Evolutionary conservation across 768 basidiomycete genomes (phyloP).

Genomic region (Leccinum olivaceopallidum): DNA sequence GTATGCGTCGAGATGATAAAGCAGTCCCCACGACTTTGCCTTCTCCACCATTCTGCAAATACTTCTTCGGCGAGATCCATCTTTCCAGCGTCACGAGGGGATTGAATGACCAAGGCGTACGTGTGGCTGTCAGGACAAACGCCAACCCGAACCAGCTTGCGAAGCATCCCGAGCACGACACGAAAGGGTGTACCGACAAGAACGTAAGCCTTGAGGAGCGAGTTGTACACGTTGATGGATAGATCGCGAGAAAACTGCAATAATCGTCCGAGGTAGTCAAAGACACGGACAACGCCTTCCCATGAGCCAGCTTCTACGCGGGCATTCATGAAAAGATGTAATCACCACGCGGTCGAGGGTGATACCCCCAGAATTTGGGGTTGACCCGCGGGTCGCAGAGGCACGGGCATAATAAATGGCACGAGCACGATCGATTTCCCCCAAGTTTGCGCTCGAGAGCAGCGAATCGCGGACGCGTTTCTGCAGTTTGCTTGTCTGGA

Average conservation of each 20-base stretch:
- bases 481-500: too few species aligned
- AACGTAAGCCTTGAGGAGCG: constrained; percentile 82
- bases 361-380: constrained; percentile 38
- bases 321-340: constrained; percentile 66
- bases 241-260: constrained; percentile 38
- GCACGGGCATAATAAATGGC: too few species aligned
- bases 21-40: constrained; percentile 34
- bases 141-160: constrained; percentile 47
- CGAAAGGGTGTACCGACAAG: constrained; percentile 75
- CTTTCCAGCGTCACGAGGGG: constrained; percentile 71
- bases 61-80: constrained; percentile 68
- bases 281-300: constrained; percentile 69
- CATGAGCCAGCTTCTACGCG: constrained; percentile 82
- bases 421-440: too few species aligned
- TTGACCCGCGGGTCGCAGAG: too few species aligned
- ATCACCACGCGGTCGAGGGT: constrained; percentile 65
- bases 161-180: constrained; percentile 62
- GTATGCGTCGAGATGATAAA: constrained; percentile 52
- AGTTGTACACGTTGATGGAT: constrained; percentile 68
- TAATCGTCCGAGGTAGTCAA: constrained; percentile 54
- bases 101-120: constrained; percentile 76
- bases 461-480: too few species aligned
- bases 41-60: constrained; percentile 64
- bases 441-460: too few species aligned
- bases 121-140: constrained; percentile 61